Evolutionary conservation across 306 rosid species (phyloP).

Genomic region (Vicia faba): DNA sequence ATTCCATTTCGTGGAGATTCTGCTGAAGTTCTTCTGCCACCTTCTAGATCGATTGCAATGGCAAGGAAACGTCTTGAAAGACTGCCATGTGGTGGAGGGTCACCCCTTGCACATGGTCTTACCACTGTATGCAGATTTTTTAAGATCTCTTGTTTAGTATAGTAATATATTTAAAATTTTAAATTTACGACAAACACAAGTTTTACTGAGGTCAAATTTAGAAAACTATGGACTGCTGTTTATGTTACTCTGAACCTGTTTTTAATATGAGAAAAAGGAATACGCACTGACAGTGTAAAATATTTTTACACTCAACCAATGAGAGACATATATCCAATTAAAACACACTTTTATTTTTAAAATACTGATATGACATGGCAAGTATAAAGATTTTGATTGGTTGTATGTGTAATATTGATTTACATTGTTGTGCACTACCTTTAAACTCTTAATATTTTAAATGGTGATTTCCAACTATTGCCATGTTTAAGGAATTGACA

Average conservation of each 20-base stretch:
- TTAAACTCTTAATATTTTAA: conserved; percentile 7
- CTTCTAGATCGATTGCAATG: conserved; percentile 98
- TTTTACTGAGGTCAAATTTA: conserved; percentile 28
- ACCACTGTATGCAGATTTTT: conserved; percentile 63
- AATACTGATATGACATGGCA: no score
- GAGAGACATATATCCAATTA: no score
- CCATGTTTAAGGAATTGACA: conserved; percentile 16
- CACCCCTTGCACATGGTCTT: conserved; percentile 98
- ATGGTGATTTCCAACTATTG: conserved; percentile 20
- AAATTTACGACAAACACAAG: conserved; percentile 10
- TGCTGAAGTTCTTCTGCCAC: conserved; percentile 98
- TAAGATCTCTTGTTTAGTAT: conserved; percentile 31
- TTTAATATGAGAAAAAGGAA: neutral
- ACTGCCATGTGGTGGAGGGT: conserved; percentile 99
- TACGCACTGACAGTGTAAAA: no score
- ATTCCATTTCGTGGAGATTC: conserved; percentile 97
- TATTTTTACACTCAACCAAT: no score
- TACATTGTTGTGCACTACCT: no score
- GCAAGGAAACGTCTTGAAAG: conserved; percentile 95
- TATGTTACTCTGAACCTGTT: conserved; percentile 5
- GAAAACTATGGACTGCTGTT: neutral
- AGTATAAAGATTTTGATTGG: no score
- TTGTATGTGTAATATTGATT: no score
- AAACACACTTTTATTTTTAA: no score
- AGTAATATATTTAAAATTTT: neutral